Base-by-base conservation (phyloP, 2,329 filamentous ascomycete genomes). In the Cadophora sp. region DNA sequence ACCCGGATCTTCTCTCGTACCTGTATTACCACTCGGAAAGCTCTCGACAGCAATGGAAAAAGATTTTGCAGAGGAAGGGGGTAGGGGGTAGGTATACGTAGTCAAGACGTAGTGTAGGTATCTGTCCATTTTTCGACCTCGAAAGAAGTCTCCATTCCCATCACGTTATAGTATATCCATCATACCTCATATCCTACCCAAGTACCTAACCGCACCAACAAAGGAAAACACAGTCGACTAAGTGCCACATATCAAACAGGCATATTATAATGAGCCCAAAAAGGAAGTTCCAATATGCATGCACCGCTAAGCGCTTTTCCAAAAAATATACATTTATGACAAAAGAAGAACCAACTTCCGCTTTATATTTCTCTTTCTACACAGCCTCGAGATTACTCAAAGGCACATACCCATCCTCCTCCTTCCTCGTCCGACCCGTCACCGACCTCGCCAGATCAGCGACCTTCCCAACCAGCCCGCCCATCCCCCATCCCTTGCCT, bases 391-490 rank as follows among this genome's bases (percentile, higher is more conserved):
- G 64, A 20, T 69, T 76, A 65, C 68, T 80, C 69, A 90, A 76
- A 63, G 86, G 85, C 56, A 90, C 85, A 73, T 90, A 90, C 5
- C 86, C 87, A 56, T 83, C 85, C 30, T 85, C 83, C 67, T 81
- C 80, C 69, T 79, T 79, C 60, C 75, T 80, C 59, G 70, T 75
- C 20, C 79, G 74, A 22, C 78, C 77, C 0, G 78, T 75, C 22
- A 82, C 70, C 24, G 76, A 73, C 27, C 77, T 74, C 1, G 81
- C 72, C 51, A 81, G 71, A 70, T 85, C 83, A 50, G 79, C 76
- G 11, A 80, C 75, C 71, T 82, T 81, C 4, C 79, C 80, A 18
- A 82, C 74, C 16, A 84, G 59, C 6, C 82, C 78, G 55, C 78
- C 77, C 6, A 81, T 63, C 39, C 73, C 74, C 76, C 76, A 78